A percentile compares a stretch with the other conserved stretches of the same genome.
Conservation (phyloP, 2,329 filamentous ascomycete genomes). For the Fonsecaea monophora region DNA sequence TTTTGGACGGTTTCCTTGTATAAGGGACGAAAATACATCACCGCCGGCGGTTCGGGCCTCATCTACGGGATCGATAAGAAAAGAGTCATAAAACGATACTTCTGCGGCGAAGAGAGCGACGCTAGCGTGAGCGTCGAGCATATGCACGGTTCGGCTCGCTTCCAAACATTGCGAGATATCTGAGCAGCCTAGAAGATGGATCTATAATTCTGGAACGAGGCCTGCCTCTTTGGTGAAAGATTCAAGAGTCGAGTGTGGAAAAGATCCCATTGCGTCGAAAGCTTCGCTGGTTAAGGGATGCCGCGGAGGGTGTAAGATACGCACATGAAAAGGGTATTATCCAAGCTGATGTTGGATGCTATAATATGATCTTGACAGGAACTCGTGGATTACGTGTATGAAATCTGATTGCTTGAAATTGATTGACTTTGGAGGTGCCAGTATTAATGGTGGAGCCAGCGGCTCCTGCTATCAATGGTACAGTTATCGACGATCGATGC, state of each 20-base stretch:
- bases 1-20: slow-evolving; percentile 7
- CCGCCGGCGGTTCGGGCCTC: slow-evolving; percentile 7
- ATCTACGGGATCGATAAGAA: slow-evolving; percentile 27
- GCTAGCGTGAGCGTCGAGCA: slow-evolving; percentile 26
- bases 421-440: slow-evolving; percentile 12
- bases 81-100: slow-evolving; percentile 25
- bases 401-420: slow-evolving; percentile 21
- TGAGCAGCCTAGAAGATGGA: slow-evolving; percentile 26
- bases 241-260: slow-evolving; percentile 13
- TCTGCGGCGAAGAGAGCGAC: slow-evolving; percentile 19
- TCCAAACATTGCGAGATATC: slow-evolving; percentile 29
- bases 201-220: slow-evolving; percentile 26
- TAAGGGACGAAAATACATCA: slow-evolving; percentile 22
- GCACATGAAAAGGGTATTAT: slow-evolving; percentile 24
- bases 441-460: slow-evolving; percentile 11
- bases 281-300: slow-evolving; percentile 18
- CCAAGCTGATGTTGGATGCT: slow-evolving; percentile 22
- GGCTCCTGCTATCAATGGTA: slow-evolving; percentile 25
- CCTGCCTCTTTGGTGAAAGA: slow-evolving; percentile 15
- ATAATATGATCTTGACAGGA: slow-evolving; percentile 25
- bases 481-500: slow-evolving; percentile 21
- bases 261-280: slow-evolving; percentile 23
- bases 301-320: slow-evolving; percentile 22
- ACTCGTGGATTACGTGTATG: slow-evolving; percentile 1
- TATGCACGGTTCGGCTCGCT: slow-evolving; percentile 20